Base-by-base conservation (phyloP, 768 basidiomycete species). In the Coprinopsis marcescibilis region DNA sequence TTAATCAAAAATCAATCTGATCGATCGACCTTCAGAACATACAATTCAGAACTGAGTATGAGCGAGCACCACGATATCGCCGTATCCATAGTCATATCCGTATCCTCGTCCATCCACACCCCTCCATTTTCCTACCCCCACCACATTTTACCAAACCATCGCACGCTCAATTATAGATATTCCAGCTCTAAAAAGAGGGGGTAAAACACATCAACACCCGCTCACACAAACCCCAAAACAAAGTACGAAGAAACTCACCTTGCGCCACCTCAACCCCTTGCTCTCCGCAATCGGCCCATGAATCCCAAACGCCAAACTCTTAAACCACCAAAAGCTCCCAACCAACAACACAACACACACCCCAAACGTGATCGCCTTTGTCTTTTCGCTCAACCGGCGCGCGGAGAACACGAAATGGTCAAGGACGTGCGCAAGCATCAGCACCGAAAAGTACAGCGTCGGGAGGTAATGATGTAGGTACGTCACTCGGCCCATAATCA, bases 401-500 rank as follows among this genome's bases (percentile, higher is more conserved):
- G 89, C 81, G 2, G 80, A 78, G 69, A 99, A 97, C 56, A 98
- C 69, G 65, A 92, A 88, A 62, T 96, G 92, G 65, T 99, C 94
- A 51, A 95, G 73, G 46, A 98, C 63, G 62, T 96, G 91, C 0
- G 85, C 89, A 36, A 84, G 70, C 86, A 95, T 91, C 43, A 98
- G 67, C 39, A 98, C 90, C 19, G 93, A 77, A 66, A 99, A 99
- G 71, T 93, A 98, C n/a, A 97, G 72, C 0, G 95, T 93, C 4
- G 95, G 95, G 8, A 98, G 81, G 61, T 95, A 97, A 71, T 96
- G 93, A 64, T 98, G 95, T 21, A 98, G 69, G 57, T 97, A 97
- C 24, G 93, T 96, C 3, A 93, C 89, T 49, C 93, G 89, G 17
- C 90, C 94, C 96, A 99, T 99, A 69, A 97, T 83, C 54, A 97